phyloP scores from a whole-genome alignment of 306 rosid genomes.

The Trifolium repens region DNA sequence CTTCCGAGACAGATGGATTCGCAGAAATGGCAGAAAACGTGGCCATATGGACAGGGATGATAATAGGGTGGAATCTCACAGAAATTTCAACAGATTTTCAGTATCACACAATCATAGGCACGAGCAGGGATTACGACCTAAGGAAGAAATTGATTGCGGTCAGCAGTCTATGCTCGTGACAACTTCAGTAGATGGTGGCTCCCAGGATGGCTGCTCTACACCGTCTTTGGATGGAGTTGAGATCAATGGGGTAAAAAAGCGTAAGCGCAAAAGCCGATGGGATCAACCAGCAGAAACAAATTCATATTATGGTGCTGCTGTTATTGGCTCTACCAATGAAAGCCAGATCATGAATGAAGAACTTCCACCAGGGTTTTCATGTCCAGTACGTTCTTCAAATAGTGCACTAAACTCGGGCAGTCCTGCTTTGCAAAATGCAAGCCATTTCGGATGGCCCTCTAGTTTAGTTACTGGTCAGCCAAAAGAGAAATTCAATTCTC shows the following conservation, averaged over 20 bases:
- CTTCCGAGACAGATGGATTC: conserved; percentile 96
- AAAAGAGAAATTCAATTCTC: conserved; percentile 75
- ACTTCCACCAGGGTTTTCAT: conserved; percentile 94
- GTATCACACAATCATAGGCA: conserved; percentile 55
- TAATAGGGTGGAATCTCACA: conserved; percentile 61
- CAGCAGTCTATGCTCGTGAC: conserved; percentile 53
- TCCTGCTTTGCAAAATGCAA: conserved; percentile 44
- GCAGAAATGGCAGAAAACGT: conserved; percentile 60
- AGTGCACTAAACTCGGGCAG: conserved; percentile 45
- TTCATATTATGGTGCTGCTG: conserved; percentile 52
- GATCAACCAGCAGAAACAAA: conserved; percentile 83
- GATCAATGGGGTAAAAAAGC: conserved; percentile 53
- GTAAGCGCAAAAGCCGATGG: conserved; percentile 98
- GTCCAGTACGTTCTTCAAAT: conserved; percentile 53
- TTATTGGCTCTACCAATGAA: conserved; percentile 45
- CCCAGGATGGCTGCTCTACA: conserved; percentile 60
- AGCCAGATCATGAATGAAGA: conserved; percentile 62
- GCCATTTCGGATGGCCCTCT: conserved; percentile 45
- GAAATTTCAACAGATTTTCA: conserved; percentile 65
- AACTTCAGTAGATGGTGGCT: conserved; percentile 49
- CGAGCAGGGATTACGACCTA: conserved; percentile 67
- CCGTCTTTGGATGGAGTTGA: conserved; percentile 47
- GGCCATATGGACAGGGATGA: conserved; percentile 70
- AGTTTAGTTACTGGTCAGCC: conserved; percentile 64
- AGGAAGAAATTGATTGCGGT: conserved; percentile 63